Evolutionary conservation across 1,284 basidiomycete genomes (phyloP).

Genomic region (Trichosporon sp.): DNA sequence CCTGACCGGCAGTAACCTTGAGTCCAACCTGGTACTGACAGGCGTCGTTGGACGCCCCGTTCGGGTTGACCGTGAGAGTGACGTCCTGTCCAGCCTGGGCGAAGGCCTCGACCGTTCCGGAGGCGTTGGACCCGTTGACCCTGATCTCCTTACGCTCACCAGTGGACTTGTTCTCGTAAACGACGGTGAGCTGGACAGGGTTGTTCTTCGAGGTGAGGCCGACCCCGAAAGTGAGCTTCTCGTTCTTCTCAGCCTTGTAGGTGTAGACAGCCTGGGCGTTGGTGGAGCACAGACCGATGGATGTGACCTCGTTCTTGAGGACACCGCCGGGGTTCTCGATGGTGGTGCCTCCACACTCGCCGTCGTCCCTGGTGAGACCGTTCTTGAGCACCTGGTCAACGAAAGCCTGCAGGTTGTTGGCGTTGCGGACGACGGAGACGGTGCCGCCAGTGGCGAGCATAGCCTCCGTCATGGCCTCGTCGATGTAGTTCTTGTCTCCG

Average conservation of each 20-base stretch:
- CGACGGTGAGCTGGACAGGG: not conserved
- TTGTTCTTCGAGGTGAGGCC: not conserved
- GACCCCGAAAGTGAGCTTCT: not conserved
- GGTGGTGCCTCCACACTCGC: not conserved
- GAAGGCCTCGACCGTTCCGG: not conserved
- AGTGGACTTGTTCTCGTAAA: not conserved
- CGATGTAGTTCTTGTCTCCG: not conserved
- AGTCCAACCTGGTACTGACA: not conserved
- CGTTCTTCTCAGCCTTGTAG: not conserved
- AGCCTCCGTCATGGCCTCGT: not conserved
- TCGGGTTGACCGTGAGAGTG: not conserved
- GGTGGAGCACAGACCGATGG: not conserved
- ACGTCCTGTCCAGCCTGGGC: not conserved
- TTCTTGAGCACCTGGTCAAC: not conserved
- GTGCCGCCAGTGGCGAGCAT: not conserved
- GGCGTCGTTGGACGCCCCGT: not conserved
- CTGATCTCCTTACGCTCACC: not conserved
- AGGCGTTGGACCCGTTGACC: not conserved
- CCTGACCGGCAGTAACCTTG: not conserved
- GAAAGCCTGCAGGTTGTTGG: not conserved
- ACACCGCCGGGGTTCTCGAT: not conserved
- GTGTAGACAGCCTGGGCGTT: not conserved
- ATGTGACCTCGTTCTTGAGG: not conserved
- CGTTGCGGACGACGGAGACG: not conserved
- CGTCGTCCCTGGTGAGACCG: not conserved